Evolutionary conservation across 306 rosid genomes (phyloP).

Genomic region (Vachellia pachyceras): DNA sequence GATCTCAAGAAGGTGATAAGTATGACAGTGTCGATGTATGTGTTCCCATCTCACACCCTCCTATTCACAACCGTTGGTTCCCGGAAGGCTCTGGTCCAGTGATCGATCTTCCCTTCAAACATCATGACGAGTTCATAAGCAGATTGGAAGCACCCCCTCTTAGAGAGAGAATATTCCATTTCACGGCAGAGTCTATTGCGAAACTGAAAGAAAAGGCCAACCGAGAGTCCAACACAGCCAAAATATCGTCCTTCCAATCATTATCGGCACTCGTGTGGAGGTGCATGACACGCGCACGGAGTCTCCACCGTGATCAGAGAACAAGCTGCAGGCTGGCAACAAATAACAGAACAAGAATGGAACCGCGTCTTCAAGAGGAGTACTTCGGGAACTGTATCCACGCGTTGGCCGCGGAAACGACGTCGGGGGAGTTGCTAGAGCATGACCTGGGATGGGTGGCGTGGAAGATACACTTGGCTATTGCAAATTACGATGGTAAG

Average conservation of each 20-base stretch:
- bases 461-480: conserved; percentile 55
- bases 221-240: conserved; percentile 32
- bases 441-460: conserved; percentile 64
- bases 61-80: conserved; percentile 33
- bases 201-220: conserved; percentile 69
- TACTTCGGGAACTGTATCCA: conserved; percentile 57
- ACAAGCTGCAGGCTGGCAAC: conserved; percentile 51
- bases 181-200: conserved; percentile 55
- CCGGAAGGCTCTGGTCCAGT: conserved; percentile 49
- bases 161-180: conserved; percentile 65
- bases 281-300: conserved; percentile 55
- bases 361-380: conserved; percentile 45
- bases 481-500: conserved; percentile 33
- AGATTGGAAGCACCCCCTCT: conserved; percentile 50
- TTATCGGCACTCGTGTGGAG: conserved; percentile 67
- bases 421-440: conserved; percentile 45
- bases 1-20: neutral
- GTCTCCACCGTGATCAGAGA: neutral
- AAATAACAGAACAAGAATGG: conserved; percentile 54
- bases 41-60: neutral
- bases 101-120: conserved; percentile 56
- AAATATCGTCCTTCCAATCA: conserved; percentile 65
- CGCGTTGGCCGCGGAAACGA: neutral
- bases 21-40: neutral
- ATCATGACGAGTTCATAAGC: conserved; percentile 48